Base-by-base conservation (phyloP, 805 yeast genomes). In the Hanseniaspora valbyensis region DNA sequence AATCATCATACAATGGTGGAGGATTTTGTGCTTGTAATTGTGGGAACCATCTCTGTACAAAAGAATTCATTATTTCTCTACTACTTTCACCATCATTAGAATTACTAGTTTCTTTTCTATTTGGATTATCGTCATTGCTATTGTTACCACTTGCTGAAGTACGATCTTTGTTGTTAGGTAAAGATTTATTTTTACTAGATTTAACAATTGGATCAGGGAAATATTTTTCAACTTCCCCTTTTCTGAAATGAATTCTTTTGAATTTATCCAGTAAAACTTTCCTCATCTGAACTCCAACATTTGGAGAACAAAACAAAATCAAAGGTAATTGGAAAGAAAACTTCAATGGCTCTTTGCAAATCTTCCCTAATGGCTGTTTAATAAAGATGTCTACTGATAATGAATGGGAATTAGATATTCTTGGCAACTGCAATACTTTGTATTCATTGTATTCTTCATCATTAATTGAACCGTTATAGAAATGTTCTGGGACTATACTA, bases 311-410 rank as follows among this genome's bases (percentile, higher is more conserved):
- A 63, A 77, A 83, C 19, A 84, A 61, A 29, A 72, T 72, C 4
- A 89, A 72, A 0, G 97, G 96, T 44, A 90, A 66, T 4, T 90
- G 81, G 0, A 95, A 95, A 25, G 95, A 72, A 49, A 90, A 71
- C 64, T 89, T 96, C 9, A 95, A 81, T 3, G 78, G 78, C 59
- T 84, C 92, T 4, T 89, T 89, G 57, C 81, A 87, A 0, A 82
- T 77, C 60, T 83, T 84, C 38, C 28, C 30, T 5, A n/a, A 16
- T n/a, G 41, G 26, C 4, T 37, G 19, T 16, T 45, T 42, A 4
- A 40, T 42, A 25, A 21, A 36, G 2, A 43, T 44, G 7, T 41
- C 30, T 2, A 34, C 54, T 13, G 39, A 22, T n/a, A 32, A 40
- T 7, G 53, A 52, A 24, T 42, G 49, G 6, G 43, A 22, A 18